Percentiles rank a stretch among this genome's conserved stretches.
Conservation (phyloP, 345 rosid species). For the Hibiscus trionum region DNA sequence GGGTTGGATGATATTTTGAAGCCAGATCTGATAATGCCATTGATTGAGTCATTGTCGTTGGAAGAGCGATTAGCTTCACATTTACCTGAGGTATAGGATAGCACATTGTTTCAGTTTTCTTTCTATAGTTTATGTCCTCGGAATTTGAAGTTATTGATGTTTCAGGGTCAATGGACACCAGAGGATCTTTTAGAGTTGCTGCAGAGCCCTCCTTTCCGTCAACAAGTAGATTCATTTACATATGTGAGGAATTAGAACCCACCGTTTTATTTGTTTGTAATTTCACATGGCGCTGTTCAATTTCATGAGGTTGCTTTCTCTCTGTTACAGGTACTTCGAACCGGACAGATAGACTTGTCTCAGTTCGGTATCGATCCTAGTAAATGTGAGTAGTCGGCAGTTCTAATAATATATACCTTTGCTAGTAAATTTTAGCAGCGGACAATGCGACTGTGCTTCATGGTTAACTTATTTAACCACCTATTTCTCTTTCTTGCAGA, state of each 20-base stretch:
- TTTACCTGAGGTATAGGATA: slow-evolving; percentile 73
- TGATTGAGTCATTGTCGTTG: slow-evolving; percentile 60
- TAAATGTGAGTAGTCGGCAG: slow-evolving; percentile 54
- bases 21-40: slow-evolving; percentile 88
- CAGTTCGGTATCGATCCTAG: slow-evolving; percentile 92
- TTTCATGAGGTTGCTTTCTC: slow-evolving; percentile 2
- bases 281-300: background rate
- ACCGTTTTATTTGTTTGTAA: slow-evolving; percentile 6
- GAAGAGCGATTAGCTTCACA: slow-evolving; percentile 57
- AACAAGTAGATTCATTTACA: slow-evolving; percentile 95
- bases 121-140: background rate
- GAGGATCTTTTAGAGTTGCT: slow-evolving; percentile 77
- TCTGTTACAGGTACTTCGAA: slow-evolving; percentile 65
- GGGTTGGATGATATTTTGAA: slow-evolving; percentile 79
- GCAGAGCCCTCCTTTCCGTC: slow-evolving; percentile 92
- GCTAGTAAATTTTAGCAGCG: background rate
- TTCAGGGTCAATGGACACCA: slow-evolving; percentile 69
- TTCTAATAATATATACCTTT: background rate
- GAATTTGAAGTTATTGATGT: slow-evolving; percentile 18
- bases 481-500: slow-evolving; percentile 38
- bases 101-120: background rate
- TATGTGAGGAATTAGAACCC: slow-evolving; percentile 44
- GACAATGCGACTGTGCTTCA: background rate
- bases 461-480: background rate
- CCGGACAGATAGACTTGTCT: slow-evolving; percentile 90